A percentile compares a stretch with the other conserved stretches of the same genome.
These are phyloP conservation scores for Corymbia maculata DNA, from an alignment of 345 rosid species.

Conservation along the genomic window DNA sequence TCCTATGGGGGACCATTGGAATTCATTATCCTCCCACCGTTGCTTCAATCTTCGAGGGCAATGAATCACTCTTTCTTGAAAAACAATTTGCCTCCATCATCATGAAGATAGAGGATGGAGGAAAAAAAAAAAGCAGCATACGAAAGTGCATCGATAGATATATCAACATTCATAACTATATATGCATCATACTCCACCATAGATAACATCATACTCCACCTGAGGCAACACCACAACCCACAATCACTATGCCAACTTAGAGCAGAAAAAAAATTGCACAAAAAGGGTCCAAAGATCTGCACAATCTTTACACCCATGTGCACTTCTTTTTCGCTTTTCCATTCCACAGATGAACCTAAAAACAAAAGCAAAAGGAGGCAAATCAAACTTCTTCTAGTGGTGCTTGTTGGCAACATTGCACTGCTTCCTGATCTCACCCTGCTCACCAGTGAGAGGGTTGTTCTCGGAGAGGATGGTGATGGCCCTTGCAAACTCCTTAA, in stretches of 20 bases:
- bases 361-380: neutral
- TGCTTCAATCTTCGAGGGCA: neutral
- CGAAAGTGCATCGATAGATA: neutral
- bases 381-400: constrained; percentile 17
- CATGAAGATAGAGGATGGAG: neutral
- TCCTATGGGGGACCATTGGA: neutral
- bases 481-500: constrained; percentile 86
- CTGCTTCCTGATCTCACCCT: constrained; percentile 93
- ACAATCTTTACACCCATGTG: neutral
- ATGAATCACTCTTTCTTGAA: neutral
- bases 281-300: neutral
- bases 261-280: neutral
- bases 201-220: neutral
- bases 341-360: neutral
- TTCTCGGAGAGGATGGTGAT: constrained; percentile 79
- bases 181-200: neutral
- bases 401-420: constrained; percentile 84
- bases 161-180: neutral
- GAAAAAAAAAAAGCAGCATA: neutral
- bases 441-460: constrained; percentile 79
- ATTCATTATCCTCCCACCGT: neutral
- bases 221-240: neutral
- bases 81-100: neutral
- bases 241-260: neutral
- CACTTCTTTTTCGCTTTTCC: neutral